Base-by-base conservation (phyloP, 352 stramenopile species). In the Pythium scleroteichum region DNA sequence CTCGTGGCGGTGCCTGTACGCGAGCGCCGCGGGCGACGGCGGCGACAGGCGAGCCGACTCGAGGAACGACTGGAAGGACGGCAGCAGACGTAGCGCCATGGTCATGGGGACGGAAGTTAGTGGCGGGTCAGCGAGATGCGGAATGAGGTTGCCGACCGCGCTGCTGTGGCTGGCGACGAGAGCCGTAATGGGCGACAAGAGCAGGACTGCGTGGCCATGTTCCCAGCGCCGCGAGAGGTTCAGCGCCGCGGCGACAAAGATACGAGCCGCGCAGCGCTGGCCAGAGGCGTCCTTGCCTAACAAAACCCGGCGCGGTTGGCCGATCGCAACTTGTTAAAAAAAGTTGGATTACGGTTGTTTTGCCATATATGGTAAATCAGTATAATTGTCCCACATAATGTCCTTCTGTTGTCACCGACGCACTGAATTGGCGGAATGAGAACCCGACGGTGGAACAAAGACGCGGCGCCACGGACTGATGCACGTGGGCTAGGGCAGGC, bases 61-160 rank as follows among this genome's bases (percentile, higher is more conserved):
- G 33, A 87, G 53, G 65, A 87, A 87, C 20, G 68, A 69, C 58
- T 87, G 73, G 65, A 87, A 87, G 55, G 71, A 83, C 23, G 78
- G 78, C 32, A 87, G 61, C 23, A 82, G 51, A 19, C 71, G 79
- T 71, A 81, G 71, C 59, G 69, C 59, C 72, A 82, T 75, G 58
- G 32, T 22, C 8, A 33, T 52, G n/a, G 22, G 22, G 44, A 26
- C 6, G 22, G 26, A 23, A 9, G 20, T 38, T 59, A 53, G 47
- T 40, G 45, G 64, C 38, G 40, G 45, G 40, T 32, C 29, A 16
- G 26, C 32, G 41, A 61, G 57, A 52, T 53, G 41, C 23, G 29
- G 27, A 60, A 53, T 61, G 53, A 60, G 10, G 29, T 35, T 10
- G 29, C 5, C 29, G 29, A 35, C 29, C 29, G 29, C 29, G 29